Base-by-base conservation (phyloP, 1,284 basidiomycete species). In the Polyporus tsugae region DNA sequence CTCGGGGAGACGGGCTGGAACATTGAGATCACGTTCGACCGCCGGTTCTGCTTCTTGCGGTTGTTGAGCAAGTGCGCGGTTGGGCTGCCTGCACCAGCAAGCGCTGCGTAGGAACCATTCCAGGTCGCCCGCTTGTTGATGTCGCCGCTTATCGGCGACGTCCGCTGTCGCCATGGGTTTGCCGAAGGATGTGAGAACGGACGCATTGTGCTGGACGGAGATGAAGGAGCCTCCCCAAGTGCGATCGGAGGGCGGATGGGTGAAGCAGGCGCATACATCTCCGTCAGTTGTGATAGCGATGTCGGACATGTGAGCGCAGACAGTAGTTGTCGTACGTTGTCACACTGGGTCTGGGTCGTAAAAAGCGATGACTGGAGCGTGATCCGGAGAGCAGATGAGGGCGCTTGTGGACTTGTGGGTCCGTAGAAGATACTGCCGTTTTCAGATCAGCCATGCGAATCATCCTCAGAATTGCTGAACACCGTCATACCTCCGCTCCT, bases 241-340 rank as follows among this genome's bases (percentile, higher is more conserved):
- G 74, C 68, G 70, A 85, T 82, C 10, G 78, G 70, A 6, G 82
- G 76, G 65, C 82, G 84, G 36, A 84, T 77, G 15, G 90, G 89
- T 1, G 89, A 91, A 0, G 92, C 85, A 3, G 93, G 93, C 0
- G 91, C 91, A 77, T 95, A 95, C 93, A 95, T 95, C 78, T 93
- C 92, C 4, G 91, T 83, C 10, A 95, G 82, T 74, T 93, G 93
- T 10, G 89, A 83, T 17, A 94, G 81, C 71, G 92, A 89, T 17
- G 84, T 77, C 0, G 91, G 89, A 4, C 86, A 87, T 0, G 93
- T 90, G 62, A 95, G 85, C 9, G 92, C 92, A 3, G 89, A 85
- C 58, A 95, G 85, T 2, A 94, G 84, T 64, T 91, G 89, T 35
- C 93, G 90, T 68, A 95, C 87, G 70, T 91, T 91, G 75, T 94